Conservation (phyloP, 306 rosid species). For the Prinsepia uniflora region DNA sequence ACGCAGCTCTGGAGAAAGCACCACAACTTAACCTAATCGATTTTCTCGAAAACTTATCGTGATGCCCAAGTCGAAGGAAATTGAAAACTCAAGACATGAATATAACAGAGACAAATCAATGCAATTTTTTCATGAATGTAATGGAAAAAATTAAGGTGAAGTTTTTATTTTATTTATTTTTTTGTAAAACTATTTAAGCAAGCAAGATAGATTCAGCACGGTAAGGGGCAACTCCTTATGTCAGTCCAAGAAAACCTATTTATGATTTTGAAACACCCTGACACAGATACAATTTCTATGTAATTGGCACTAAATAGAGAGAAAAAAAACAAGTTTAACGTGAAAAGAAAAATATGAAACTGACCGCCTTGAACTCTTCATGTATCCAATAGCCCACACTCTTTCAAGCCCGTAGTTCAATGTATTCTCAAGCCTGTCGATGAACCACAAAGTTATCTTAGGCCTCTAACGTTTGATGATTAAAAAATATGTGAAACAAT, state of each 20-base stretch:
- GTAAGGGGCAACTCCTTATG: neutral
- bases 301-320: no score
- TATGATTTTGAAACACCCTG: neutral
- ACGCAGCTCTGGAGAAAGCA: neutral
- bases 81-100: no score
- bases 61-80: no score
- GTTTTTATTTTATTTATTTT: no score
- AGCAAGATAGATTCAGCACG: neutral
- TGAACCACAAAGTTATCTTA: neutral
- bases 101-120: no score
- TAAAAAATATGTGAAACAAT: no score
- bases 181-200: neutral
- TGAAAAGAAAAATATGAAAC: slow-evolving; percentile 11
- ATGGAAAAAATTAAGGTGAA: no score
- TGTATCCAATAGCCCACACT: slow-evolving; percentile 99
- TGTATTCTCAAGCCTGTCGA: slow-evolving; percentile 94
- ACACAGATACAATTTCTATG: no score
- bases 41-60: neutral
- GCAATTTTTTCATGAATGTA: no score
- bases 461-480: neutral
- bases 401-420: slow-evolving; percentile 95
- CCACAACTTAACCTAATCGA: neutral
- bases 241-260: neutral
- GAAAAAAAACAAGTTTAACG: no score
- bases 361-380: slow-evolving; percentile 96